Base-by-base conservation (phyloP, 129 eudicot species). In the Ambrosia artemisiifolia region DNA sequence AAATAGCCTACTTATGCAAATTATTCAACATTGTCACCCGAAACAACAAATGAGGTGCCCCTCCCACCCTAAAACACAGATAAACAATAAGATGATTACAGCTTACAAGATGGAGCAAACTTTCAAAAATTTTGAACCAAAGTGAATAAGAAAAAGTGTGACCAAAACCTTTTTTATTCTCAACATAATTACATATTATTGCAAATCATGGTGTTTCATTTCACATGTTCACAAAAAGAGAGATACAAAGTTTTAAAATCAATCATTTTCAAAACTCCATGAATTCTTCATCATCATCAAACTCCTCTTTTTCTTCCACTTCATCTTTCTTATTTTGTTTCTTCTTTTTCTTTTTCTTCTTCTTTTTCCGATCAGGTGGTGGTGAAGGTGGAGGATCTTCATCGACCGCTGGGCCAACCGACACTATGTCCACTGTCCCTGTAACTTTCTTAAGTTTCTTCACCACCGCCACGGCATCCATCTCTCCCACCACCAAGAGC, bases 391-490 rank as follows among this genome's bases (percentile, higher is more conserved):
- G 72, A n/a, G 62, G 47, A 33, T 69, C 75, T 82, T 86, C 88
- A 16, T 82, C 88, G 51, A 76, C 81, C 5, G 86, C 92, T 1
- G 92, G 88, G 8, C 96, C 96, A 70, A 89, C 85, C 5, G 96
- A 75, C 24, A 82, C 17, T 10, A 86, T 80, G 34, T 89, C 96
- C 43, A 89, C 92, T 43, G 78, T 84, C 0, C 92, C 88, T 32
- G 57, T 36, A 11, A 86, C 88, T 76, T 84, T 89, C 82, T 84
- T 84, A 57, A 89, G 44, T 59, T 81, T 89, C 85, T 89, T 86
- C 16, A 73, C 90, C 18, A 89, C 83, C 24, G 86, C 92, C 16
- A 89, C 88, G 2, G 88, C 62, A 40, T 89, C 96, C 92, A 89
- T 89, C 44, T 80, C 87, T 46, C 94, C 96, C 3, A 87, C 74